Evolutionary conservation across 306 rosid genomes (phyloP).

Genomic region (Cicer chorassanicum): DNA sequence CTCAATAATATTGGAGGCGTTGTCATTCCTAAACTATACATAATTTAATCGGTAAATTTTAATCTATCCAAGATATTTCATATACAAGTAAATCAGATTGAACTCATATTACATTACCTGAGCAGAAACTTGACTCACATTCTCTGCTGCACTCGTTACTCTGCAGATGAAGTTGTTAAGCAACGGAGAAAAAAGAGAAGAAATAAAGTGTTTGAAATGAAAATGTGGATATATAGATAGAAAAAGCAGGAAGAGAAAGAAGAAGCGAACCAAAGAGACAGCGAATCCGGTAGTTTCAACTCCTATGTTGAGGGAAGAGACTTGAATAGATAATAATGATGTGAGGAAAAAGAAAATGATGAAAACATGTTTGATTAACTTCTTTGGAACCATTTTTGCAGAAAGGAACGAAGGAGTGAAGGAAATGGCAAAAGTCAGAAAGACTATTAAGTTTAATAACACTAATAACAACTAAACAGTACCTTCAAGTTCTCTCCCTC

Average conservation of each 20-base stretch:
- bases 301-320: slow-evolving; percentile 64
- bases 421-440: no score
- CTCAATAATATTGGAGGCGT: slow-evolving; percentile 75
- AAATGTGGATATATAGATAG: background rate
- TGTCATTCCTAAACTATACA: slow-evolving; percentile 21
- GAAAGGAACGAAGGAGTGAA: no score
- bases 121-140: slow-evolving; percentile 84
- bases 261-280: slow-evolving; percentile 58
- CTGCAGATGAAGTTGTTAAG: slow-evolving; percentile 45
- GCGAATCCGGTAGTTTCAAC: slow-evolving; percentile 60
- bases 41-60: background rate
- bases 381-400: no score
- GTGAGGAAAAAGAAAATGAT: slow-evolving; percentile 28
- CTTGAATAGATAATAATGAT: slow-evolving; percentile 35
- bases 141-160: slow-evolving; percentile 73
- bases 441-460: no score
- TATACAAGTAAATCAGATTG: no score
- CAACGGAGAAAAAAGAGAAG: background rate
- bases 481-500: no score
- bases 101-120: slow-evolving; percentile 50
- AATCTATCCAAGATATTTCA: no score
- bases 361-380: no score
- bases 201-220: background rate
- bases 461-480: no score
- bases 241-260: background rate